These are phyloP conservation scores for Talaromyces marneffei DNA, from an alignment of 2,329 filamentous ascomycete genomes.

Conservation along the genomic window DNA sequence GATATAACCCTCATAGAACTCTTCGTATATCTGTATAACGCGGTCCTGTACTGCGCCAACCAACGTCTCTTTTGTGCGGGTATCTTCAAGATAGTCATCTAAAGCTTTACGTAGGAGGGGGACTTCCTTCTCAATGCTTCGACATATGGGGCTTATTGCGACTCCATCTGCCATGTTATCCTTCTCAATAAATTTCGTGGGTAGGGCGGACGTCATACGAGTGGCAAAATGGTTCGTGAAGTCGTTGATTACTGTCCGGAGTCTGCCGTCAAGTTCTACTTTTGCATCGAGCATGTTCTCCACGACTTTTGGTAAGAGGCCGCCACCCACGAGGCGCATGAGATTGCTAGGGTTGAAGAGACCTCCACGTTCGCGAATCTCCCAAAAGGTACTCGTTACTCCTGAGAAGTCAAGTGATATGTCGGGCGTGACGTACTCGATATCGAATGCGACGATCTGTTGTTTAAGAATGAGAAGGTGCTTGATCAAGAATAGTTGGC, in stretches of 20 bases:
- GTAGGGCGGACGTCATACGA: constrained; percentile 51
- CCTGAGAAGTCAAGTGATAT: constrained; percentile 62
- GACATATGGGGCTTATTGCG: constrained; percentile 46
- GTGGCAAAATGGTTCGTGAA: constrained; percentile 56
- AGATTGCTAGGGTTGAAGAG: constrained; percentile 61
- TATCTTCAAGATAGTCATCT: constrained; percentile 59
- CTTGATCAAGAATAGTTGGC: constrained; percentile 87
- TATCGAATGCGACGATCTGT: constrained; percentile 91
- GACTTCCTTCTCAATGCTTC: constrained; percentile 54
- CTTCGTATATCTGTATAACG: constrained; percentile 58
- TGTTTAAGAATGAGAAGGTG: constrained; percentile 94
- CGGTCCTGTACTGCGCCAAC: constrained; percentile 61
- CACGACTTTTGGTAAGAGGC: constrained; percentile 59
- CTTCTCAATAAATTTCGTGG: constrained; percentile 33
- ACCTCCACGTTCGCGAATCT: constrained; percentile 58
- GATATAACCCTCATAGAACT: constrained; percentile 53
- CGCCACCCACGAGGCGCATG: constrained; percentile 52
- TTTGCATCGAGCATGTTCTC: constrained; percentile 69
- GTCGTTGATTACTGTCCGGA: constrained; percentile 60
- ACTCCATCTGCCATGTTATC: constrained; percentile 35
- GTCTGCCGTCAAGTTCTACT: constrained; percentile 58
- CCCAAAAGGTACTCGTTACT: constrained; percentile 61
- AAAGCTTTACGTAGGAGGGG: constrained; percentile 51
- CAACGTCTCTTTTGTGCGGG: constrained; percentile 60
- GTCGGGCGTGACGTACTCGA: constrained; percentile 66